These are phyloP conservation scores for Boletus insuetus DNA, from an alignment of 768 basidiomycete genomes.

Conservation along the genomic window DNA sequence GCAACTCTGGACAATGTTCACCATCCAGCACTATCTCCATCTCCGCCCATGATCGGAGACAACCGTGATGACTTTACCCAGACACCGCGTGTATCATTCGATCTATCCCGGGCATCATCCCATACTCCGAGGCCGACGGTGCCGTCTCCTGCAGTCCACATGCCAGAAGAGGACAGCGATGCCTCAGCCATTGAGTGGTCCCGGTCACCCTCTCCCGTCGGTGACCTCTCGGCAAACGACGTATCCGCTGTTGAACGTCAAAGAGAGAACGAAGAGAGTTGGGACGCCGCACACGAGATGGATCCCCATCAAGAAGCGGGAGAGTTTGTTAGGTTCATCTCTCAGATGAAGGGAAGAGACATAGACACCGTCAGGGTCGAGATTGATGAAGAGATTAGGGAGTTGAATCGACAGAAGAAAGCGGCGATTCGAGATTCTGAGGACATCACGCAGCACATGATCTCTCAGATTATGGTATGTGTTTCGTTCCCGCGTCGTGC, in stretches of 20 bases:
- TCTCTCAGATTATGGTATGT: conserved; percentile 74
- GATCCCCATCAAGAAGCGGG: conserved; percentile 75
- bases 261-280: conserved; percentile 42
- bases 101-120: conserved; percentile 4
- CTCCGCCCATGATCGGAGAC: conserved; percentile 14
- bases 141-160: background rate
- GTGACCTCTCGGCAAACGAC: conserved; percentile 1
- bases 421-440: conserved; percentile 92
- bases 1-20: background rate
- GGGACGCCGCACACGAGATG: conserved; percentile 88
- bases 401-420: conserved; percentile 79
- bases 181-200: conserved; percentile 36
- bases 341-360: conserved; percentile 85
- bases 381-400: conserved; percentile 88
- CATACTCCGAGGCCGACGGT: conserved; percentile 10
- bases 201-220: conserved; percentile 36
- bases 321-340: conserved; percentile 90
- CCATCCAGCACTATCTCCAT: conserved; percentile 12
- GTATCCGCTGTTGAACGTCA: conserved; percentile 19
- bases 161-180: conserved; percentile 21
- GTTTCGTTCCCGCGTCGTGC: background rate
- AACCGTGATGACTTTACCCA: conserved; percentile 5
- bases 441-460: conserved; percentile 93
- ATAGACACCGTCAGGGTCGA: conserved; percentile 79
- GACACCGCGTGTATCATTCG: conserved; percentile 1